Conservation (phyloP, 2,329 filamentous ascomycete species). For the Stagonosporopsis cucurbitacearum region DNA sequence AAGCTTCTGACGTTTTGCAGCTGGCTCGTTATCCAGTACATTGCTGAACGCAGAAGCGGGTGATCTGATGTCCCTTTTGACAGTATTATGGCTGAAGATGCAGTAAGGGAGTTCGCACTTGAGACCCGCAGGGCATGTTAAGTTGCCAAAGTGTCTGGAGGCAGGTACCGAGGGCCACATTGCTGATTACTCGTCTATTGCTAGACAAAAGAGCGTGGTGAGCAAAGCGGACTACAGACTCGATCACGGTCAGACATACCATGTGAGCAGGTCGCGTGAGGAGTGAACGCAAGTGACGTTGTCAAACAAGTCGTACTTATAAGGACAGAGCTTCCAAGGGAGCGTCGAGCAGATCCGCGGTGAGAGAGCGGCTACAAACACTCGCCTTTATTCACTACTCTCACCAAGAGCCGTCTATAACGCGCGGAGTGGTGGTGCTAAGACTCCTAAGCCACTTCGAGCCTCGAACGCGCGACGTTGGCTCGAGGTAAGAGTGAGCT, state of each 20-base stretch:
- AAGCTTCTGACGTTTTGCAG: constrained; percentile 43
- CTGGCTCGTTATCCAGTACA: constrained; percentile 18
- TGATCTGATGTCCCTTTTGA: constrained; percentile 9
- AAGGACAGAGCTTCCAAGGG: background rate
- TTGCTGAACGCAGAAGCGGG: constrained; percentile 6
- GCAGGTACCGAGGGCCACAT: constrained; percentile 43
- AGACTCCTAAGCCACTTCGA: background rate
- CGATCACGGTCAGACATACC: constrained; percentile 9
- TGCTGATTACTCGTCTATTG: constrained; percentile 3
- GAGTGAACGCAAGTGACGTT: background rate
- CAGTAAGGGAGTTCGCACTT: constrained; percentile 62
- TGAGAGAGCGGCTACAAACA: background rate
- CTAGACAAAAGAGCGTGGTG: constrained; percentile 1
- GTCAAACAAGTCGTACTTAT: background rate
- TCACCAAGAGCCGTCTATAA: background rate
- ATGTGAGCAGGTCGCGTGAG: constrained; percentile 4
- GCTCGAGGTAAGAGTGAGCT: background rate
- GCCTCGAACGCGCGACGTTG: background rate
- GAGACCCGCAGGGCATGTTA: constrained; percentile 58
- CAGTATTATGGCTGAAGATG: constrained; percentile 63
- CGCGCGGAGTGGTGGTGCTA: background rate
- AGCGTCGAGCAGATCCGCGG: background rate
- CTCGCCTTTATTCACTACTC: background rate
- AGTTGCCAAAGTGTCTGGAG: constrained; percentile 33
- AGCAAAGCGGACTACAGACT: constrained; percentile 1